phyloP scores from a whole-genome alignment of 192 early-diverging fungal species.

The Rhizophagus prolifer region DNA sequence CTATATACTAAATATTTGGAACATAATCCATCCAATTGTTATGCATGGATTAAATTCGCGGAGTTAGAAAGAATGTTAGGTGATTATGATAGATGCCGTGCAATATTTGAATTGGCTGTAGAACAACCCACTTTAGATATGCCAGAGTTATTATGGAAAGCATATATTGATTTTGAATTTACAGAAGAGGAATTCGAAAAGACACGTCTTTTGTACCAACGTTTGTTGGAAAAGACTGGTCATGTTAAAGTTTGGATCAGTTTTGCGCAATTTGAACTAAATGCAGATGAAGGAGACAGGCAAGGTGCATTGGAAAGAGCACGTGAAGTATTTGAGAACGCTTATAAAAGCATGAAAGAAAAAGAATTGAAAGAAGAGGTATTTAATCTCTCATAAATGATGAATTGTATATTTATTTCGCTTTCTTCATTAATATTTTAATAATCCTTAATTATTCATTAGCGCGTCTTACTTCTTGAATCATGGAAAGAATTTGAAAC shows the following conservation, averaged over 20 bases:
- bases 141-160: conserved; percentile 99
- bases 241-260: conserved; percentile 99
- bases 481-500: conserved; percentile 88
- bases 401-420: background rate
- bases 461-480: conserved; percentile 83
- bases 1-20: conserved; percentile 92
- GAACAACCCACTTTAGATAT: conserved; percentile 89
- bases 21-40: conserved; percentile 81
- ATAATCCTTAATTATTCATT: background rate
- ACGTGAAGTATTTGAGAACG: conserved; percentile 74
- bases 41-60: conserved; percentile 98
- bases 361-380: conserved; percentile 79
- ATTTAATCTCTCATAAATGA: background rate
- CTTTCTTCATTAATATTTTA: too few relatives aligned
- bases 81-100: conserved; percentile 80
- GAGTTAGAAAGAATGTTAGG: conserved; percentile 83
- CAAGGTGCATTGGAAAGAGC: conserved; percentile 50
- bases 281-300: conserved; percentile 54
- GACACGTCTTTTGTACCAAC: conserved; percentile 80
- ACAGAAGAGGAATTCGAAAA: conserved; percentile 76
- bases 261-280: conserved; percentile 87
- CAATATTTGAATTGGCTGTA: conserved; percentile 90
- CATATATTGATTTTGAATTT: conserved; percentile 95
- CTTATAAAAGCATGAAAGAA: conserved; percentile 67
- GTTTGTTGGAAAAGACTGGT: conserved; percentile 80